A percentile compares a stretch with the other conserved stretches of the same genome.
Evolutionary conservation across 306 rosid genomes (phyloP).

Genomic region (Oemleria cerasiformis): DNA sequence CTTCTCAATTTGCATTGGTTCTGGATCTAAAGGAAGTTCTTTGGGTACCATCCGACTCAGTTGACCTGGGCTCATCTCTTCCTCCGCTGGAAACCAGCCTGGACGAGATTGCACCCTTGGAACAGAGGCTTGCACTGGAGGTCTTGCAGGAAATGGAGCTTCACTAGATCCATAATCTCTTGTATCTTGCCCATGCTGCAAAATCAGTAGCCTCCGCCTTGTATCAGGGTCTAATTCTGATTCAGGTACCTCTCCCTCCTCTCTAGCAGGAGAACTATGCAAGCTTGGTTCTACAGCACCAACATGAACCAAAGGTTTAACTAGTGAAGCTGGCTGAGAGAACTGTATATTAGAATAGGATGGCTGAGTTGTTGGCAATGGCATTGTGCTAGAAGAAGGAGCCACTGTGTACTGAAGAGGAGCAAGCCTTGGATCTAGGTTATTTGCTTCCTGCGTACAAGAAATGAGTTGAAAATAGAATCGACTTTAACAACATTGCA

Average conservation of each 20-base stretch:
- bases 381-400: constrained; percentile 67
- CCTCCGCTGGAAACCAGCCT: constrained; percentile 84
- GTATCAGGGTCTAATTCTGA: constrained; percentile 99
- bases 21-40: constrained; percentile 73
- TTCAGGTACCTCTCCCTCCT: constrained; percentile 99
- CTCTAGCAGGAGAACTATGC: constrained; percentile 96
- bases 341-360: constrained; percentile 57
- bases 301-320: constrained; percentile 57
- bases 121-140: constrained; percentile 56
- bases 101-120: constrained; percentile 57
- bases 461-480: constrained; percentile 13
- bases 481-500: constrained; percentile 12
- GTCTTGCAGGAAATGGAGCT: constrained; percentile 68
- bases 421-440: constrained; percentile 62
- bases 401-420: constrained; percentile 44
- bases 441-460: constrained; percentile 57
- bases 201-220: constrained; percentile 94
- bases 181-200: constrained; percentile 98
- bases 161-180: constrained; percentile 68
- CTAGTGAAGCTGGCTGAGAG: constrained; percentile 48
- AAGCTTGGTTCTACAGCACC: constrained; percentile 63
- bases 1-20: constrained; percentile 67
- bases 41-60: constrained; percentile 50
- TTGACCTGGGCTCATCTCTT: constrained; percentile 83
- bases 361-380: constrained; percentile 53